Conservation (phyloP, 1,284 basidiomycete genomes). For the Leccinum pallidistipes region DNA sequence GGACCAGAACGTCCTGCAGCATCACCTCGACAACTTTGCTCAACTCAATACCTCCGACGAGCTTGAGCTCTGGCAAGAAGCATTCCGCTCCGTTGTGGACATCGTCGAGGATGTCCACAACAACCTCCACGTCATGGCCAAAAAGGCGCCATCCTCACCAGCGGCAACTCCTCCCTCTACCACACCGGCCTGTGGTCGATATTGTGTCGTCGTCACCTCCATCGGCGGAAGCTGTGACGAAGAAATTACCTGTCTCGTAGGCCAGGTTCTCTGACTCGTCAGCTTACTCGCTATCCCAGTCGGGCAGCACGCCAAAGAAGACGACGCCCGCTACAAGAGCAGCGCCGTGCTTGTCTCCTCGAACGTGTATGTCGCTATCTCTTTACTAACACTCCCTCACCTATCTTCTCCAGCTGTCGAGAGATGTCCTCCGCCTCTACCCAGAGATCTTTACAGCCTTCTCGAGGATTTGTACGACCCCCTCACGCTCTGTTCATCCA, state of each 20-base stretch:
- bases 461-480: slow-evolving; percentile 52
- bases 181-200: slow-evolving; percentile 97
- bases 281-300: slow-evolving; percentile 94
- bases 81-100: too few relatives aligned
- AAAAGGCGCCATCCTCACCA: slow-evolving; percentile 74
- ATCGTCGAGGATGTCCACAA: too few relatives aligned
- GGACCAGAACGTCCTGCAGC: too few relatives aligned
- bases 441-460: background rate
- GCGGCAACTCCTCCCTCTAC: slow-evolving; percentile 85
- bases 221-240: slow-evolving; percentile 74
- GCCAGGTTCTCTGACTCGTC: slow-evolving; percentile 80
- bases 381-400: background rate
- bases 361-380: slow-evolving; percentile 65
- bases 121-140: too few relatives aligned
- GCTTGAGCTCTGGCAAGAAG: too few relatives aligned
- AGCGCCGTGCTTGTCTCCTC: slow-evolving; percentile 87
- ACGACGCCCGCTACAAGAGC: slow-evolving; percentile 75
- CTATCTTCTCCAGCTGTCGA: slow-evolving; percentile 59
- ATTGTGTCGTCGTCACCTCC: slow-evolving; percentile 67
- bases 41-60: too few relatives aligned
- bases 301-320: slow-evolving; percentile 65
- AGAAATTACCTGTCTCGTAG: slow-evolving; percentile 82
- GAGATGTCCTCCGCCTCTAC: slow-evolving; percentile 85
- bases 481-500: slow-evolving; percentile 80
- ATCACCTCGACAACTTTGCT: too few relatives aligned